Evolutionary conservation across 495 filamentous ascomycete species (phyloP).

Genomic region (Lichenothelia convexa): DNA sequence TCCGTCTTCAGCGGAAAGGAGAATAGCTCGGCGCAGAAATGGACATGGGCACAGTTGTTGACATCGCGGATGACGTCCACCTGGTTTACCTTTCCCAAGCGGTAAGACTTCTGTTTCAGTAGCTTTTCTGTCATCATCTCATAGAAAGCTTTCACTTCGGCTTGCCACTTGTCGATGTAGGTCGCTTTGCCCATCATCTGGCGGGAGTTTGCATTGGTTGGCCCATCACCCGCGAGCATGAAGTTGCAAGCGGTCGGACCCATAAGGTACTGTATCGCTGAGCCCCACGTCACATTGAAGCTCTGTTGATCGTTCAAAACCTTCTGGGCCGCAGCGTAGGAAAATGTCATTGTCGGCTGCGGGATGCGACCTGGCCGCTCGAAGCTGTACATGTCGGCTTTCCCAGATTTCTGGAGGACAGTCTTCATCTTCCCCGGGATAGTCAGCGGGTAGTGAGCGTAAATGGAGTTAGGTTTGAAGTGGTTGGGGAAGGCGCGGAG

Average conservation of each 20-base stretch:
- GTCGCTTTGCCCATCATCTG: conserved; percentile 30
- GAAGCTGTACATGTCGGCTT: conserved; percentile 32
- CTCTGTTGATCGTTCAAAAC: conserved; percentile 30
- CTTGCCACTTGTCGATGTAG: conserved; percentile 32
- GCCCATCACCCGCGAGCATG: conserved; percentile 35
- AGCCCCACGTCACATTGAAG: conserved; percentile 39
- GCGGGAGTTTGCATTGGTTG: conserved; percentile 28
- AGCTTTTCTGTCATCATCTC: conserved; percentile 33
- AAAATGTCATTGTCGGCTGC: conserved; percentile 25
- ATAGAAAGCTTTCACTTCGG: conserved; percentile 33
- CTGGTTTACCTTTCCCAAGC: conserved; percentile 36
- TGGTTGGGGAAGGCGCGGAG: conserved; percentile 41
- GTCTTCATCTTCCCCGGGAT: conserved; percentile 34
- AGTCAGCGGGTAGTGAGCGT: conserved; percentile 41
- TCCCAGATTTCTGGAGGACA: conserved; percentile 29
- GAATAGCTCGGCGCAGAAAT: conserved; percentile 43
- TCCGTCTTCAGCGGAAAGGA: conserved; percentile 44
- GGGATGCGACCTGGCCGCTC: conserved; percentile 23
- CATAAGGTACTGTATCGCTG: conserved; percentile 33
- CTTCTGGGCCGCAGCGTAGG: conserved; percentile 29
- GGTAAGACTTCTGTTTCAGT: conserved; percentile 29
- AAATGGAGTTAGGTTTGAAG: conserved; percentile 36
- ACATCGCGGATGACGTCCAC: conserved; percentile 46
- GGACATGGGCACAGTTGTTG: conserved; percentile 39
- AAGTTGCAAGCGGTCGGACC: conserved; percentile 27